Evolutionary conservation across 441 rosid species (phyloP), one percentile per base, ranked within the genome.

Genomic region (Eugenia klotzschiana): DNA sequence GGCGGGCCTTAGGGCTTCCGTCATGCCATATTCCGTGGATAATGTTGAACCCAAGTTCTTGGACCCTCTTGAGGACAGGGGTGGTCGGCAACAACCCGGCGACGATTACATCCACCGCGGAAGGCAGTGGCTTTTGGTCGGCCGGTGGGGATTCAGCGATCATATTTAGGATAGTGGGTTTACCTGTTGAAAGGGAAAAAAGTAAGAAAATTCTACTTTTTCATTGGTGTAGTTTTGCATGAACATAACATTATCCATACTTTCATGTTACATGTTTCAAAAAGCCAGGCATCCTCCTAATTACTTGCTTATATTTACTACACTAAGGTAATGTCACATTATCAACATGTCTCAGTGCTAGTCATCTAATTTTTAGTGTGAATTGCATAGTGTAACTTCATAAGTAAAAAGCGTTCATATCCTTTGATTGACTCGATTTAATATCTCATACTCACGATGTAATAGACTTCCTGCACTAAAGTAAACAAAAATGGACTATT

Each of bases 21-120:
- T 93, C 93, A 93, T 91, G 8, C 96, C 96, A 81, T 92, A 92
- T 3, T 3, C 90, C 93, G 50, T 89, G 80, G 15, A 82, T 77
- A 20, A 92, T 91, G 41, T 40, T 82, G 77, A 92, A 93, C 15
- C 96, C 94, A 57, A 92, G 86, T 15, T 86, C 87, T 81, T 86
- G 85, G 43, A 90, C 92, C 58, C 88, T 89, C n/a, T 27, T 46
- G 7, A 90, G 12, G 13, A 87, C 79, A 22, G 56, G 23, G 7
- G 86, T 8, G 4, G 77, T 41, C 8, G 92, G 90, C 54, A 91
- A 82, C 18, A 79, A 85, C 10, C 93, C 94, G 1, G 92, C 92
- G 51, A 93, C 74, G 40, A 88, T 74, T 26, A 92, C 58, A 50
- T 86, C 87, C 9, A 89, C 91, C 26, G 52, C 81, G 37, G 33